These are phyloP conservation scores for Cyclospora cayetanensis DNA, from an alignment of 169 alveolate species.

Conservation along the genomic window DNA sequence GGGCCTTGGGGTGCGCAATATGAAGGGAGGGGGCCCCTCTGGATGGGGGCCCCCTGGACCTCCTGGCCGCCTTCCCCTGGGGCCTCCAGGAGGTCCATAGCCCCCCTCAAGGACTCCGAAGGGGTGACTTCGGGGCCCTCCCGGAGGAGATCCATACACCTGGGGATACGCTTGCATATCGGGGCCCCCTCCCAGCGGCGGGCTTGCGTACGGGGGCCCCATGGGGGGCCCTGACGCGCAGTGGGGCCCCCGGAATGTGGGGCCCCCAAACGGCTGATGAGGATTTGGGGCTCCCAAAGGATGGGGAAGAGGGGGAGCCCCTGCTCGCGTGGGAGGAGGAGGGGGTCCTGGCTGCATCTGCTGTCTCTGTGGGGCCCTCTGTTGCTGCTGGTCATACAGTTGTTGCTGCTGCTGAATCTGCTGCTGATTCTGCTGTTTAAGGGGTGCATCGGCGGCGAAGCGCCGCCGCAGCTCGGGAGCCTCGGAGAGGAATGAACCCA, in stretches of 20 bases:
- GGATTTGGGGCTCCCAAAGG: conserved; percentile 10
- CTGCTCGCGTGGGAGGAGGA: not conserved
- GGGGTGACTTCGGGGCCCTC: not conserved
- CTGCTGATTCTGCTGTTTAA: conserved; percentile 44
- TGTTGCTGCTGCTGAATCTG: conserved; percentile 43
- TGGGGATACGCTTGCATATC: conserved; percentile 37
- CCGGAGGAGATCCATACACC: not conserved
- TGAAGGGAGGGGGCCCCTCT: conserved; percentile 32
- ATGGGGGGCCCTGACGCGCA: conserved; percentile 17
- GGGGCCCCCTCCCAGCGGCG: not conserved
- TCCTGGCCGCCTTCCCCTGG: conserved; percentile 3
- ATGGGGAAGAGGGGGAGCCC: conserved; percentile 36
- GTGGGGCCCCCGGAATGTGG: not conserved
- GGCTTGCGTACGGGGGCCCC: not conserved
- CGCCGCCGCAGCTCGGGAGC: conserved; percentile 65
- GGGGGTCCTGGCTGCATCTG: not conserved
- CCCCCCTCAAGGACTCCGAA: conserved; percentile 21
- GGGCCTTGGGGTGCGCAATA: conserved; percentile 24
- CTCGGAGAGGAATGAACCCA: conserved; percentile 34
- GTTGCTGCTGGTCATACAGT: conserved; percentile 23
- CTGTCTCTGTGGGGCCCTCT: conserved; percentile 7
- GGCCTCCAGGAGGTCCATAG: conserved; percentile 23
- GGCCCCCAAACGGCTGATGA: conserved; percentile 7
- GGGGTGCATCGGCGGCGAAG: conserved; percentile 14
- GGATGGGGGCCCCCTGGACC: conserved; percentile 37